Conservation (phyloP, 495 filamentous ascomycete species). For the Cercophora newfieldiana region DNA sequence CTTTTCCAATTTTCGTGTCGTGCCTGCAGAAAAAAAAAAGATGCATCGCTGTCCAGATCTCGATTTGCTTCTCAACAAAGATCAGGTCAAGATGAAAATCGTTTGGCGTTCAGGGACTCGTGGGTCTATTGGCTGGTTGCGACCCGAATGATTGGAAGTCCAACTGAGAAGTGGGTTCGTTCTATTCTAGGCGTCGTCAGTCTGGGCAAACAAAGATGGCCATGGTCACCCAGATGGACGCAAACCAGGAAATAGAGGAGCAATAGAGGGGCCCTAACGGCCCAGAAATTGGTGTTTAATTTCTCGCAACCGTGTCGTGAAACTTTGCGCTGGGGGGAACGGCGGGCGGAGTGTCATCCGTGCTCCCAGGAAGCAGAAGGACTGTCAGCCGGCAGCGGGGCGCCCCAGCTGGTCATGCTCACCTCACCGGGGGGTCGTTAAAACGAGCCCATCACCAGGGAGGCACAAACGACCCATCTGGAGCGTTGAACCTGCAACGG, state of each 20-base stretch:
- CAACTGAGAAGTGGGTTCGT: background rate
- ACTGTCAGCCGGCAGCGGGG: conserved; percentile 10
- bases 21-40: background rate
- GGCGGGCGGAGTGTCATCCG: background rate
- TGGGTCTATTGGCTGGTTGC: background rate
- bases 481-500: background rate
- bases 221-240: background rate
- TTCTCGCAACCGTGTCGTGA: conserved; percentile 14
- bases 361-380: background rate
- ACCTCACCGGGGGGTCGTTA: background rate
- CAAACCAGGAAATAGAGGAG: conserved; percentile 9
- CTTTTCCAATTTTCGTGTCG: background rate
- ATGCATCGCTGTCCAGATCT: conserved; percentile 6
- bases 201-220: background rate
- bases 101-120: background rate
- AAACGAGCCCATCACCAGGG: background rate
- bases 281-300: conserved; percentile 18
- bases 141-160: background rate
- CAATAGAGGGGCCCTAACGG: conserved; percentile 2
- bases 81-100: background rate
- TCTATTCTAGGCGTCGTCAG: background rate
- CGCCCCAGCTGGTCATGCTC: conserved; percentile 2
- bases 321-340: conserved; percentile 8
- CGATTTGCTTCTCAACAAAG: background rate
- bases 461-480: conserved; percentile 1